Evolutionary conservation across 495 filamentous ascomycete species (phyloP), one percentile per base, ranked within the genome.

Genomic region (Beverwykella pulmonaria): DNA sequence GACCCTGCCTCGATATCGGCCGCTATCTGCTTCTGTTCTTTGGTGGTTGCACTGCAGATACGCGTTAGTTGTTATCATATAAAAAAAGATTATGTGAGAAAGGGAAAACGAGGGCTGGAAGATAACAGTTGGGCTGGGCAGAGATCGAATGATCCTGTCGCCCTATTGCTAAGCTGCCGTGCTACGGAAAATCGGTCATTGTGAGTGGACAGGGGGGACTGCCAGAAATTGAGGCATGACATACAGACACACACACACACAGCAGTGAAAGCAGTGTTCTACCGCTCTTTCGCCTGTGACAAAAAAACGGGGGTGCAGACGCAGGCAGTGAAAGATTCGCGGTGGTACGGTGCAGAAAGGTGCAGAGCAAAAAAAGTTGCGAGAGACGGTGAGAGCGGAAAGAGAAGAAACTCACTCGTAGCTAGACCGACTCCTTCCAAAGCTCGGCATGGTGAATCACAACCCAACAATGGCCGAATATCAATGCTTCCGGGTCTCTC

Each of bases 381-480:
- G 27, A 30, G 55, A 46, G 22, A 34, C 39, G 3, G 20, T 2
- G 20, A 26, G 6, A 54, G 14, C 47, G 26, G 39, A 34, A 8
- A 39, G 30, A 23, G 27, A 25, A 46, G 41, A 41, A 25, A 67
- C 68, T 67, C 63, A 71, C 69, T 71, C 69, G 50, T 71, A 68
- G 64, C 69, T 71, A 2, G 53, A 56, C 47, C 64, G 63, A 56
- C 68, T 71, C 30, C 69, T 63, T 53, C 64, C 64, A 68, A 71
- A 71, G 59, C 59, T 63, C 55, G 69, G 69, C 69, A 71, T 71
- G 25, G 19, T 63, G 32, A 52, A 32, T 23, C n/a, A 49, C n/a
- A n/a, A n/a, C n/a, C n/a, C 29, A 34, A 27, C 30, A 23, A 52
- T 50, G 23, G 17, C 55, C 4, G 29, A 30, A 48, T 8, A 26